A percentile compares a stretch with the other conserved stretches of the same genome.
phyloP scores from a whole-genome alignment of 129 eudicot species.

The Arctium minus region DNA sequence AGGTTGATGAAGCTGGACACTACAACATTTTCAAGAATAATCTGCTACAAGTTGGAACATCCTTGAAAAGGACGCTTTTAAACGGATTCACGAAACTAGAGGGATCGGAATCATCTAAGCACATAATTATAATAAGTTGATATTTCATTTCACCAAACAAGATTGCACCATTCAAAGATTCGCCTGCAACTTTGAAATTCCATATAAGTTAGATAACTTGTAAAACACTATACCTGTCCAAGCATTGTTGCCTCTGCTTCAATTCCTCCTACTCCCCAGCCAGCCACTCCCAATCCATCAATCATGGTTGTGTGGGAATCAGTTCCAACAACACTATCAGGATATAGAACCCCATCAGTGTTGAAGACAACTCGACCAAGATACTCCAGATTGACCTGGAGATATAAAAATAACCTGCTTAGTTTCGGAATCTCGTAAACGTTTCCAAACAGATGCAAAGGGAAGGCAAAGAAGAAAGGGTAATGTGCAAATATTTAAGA shows the following conservation, averaged over 20 bases:
- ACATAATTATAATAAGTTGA: too few relatives aligned
- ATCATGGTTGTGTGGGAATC: conserved; percentile 99
- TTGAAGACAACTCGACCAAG: conserved; percentile 99
- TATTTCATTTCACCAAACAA: not conserved
- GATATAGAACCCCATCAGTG: conserved; percentile 83
- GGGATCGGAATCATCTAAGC: too few relatives aligned
- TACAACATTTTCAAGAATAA: not conserved
- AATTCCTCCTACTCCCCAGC: conserved; percentile 99
- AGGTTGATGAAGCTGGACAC: not conserved
- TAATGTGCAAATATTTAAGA: not conserved
- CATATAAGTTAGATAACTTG: conserved; percentile 4
- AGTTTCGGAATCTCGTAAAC: not conserved
- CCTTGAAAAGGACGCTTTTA: not conserved
- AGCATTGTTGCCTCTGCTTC: conserved; percentile 99
- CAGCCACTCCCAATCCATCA: conserved; percentile 99
- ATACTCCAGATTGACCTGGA: conserved; percentile 92
- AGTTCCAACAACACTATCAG: conserved; percentile 99
- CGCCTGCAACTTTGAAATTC: not conserved
- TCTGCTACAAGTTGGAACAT: not conserved
- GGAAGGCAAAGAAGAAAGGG: not conserved
- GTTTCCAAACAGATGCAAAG: not conserved
- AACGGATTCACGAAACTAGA: too few relatives aligned
- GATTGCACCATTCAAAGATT: not conserved
- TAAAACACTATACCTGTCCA: conserved; percentile 65
- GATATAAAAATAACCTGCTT: not conserved